Percentiles rank a stretch among this genome's conserved stretches.
phyloP scores from a whole-genome alignment of 2,329 filamentous ascomycete genomes.

The Tolypocladium nubicola region DNA sequence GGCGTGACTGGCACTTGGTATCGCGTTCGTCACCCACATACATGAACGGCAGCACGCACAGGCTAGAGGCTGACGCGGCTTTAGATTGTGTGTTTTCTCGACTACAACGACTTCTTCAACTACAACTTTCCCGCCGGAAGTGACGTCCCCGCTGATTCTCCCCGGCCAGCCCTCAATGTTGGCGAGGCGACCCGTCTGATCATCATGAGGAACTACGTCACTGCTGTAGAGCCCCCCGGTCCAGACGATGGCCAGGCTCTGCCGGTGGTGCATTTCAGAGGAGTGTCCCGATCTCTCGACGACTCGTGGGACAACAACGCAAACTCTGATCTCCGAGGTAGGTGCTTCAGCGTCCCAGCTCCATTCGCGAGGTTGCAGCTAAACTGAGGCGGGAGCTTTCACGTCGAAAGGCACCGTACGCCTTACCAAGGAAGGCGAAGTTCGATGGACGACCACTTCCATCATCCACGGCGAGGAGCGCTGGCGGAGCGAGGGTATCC shows the following conservation, averaged over 20 bases:
- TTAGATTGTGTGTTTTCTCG: constrained; percentile 39
- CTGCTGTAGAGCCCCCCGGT: constrained; percentile 47
- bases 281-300: constrained; percentile 51
- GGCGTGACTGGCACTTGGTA: constrained; percentile 62
- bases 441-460: constrained; percentile 63
- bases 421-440: constrained; percentile 58
- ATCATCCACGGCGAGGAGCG: constrained; percentile 54
- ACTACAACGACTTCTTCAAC: constrained; percentile 61
- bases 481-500: constrained; percentile 69
- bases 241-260: constrained; percentile 44
- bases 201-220: constrained; percentile 54
- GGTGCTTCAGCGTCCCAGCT: constrained; percentile 9
- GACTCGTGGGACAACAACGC: constrained; percentile 58
- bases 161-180: constrained; percentile 42
- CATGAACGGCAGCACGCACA: background rate
- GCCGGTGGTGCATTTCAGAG: constrained; percentile 60
- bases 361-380: background rate
- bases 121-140: constrained; percentile 55
- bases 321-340: constrained; percentile 55
- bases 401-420: constrained; percentile 44
- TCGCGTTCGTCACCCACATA: constrained; percentile 35
- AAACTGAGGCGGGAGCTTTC: constrained; percentile 13
- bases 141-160: constrained; percentile 28
- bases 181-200: constrained; percentile 63
- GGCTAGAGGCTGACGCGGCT: constrained; percentile 8